A percentile compares a stretch with the other conserved stretches of the same genome.
phyloP scores from a whole-genome alignment of 1,139 yeast genomes.

The Magnusiomyces paraingens region DNA sequence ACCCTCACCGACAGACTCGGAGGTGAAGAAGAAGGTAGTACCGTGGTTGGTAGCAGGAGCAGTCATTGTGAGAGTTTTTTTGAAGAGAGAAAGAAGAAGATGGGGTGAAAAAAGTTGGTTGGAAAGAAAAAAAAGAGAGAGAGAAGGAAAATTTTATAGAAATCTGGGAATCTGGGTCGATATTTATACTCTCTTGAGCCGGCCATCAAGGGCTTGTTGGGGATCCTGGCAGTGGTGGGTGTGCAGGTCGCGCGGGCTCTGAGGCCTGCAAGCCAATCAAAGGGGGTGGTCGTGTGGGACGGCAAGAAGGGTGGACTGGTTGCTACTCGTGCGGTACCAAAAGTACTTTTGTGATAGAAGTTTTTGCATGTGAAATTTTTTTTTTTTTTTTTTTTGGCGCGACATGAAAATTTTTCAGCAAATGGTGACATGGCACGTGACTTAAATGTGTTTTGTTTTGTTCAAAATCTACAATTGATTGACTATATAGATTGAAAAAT shows the following conservation, averaged over 20 bases:
- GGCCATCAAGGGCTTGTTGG: not conserved
- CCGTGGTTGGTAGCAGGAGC: slow-evolving; percentile 22
- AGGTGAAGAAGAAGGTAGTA: slow-evolving; percentile 74
- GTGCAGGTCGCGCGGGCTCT: not conserved
- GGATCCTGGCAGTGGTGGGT: not conserved
- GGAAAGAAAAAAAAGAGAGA: slow-evolving; percentile 7
- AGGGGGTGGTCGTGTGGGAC: not conserved
- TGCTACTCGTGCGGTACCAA: not conserved
- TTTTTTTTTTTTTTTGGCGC: not conserved
- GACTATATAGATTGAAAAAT: too few relatives aligned
- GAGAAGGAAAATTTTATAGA: slow-evolving; percentile 3
- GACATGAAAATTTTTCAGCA: too few relatives aligned
- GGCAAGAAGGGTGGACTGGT: not conserved
- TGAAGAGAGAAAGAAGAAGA: slow-evolving; percentile 9
- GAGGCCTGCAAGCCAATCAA: not conserved
- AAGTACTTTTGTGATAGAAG: too few relatives aligned
- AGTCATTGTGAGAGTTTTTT: slow-evolving; percentile 23
- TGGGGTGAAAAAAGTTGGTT: slow-evolving; percentile 2
- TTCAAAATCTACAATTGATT: too few relatives aligned
- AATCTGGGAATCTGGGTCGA: slow-evolving; percentile 5
- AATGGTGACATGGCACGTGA: too few relatives aligned
- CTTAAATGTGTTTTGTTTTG: too few relatives aligned
- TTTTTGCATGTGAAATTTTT: not conserved
- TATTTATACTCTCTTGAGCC: not conserved
- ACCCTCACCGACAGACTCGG: slow-evolving; percentile 97